Percentiles rank a stretch among this genome's conserved stretches.
These are phyloP conservation scores for Cucurbita moschata DNA, from an alignment of 306 rosid species.

Conservation along the genomic window DNA sequence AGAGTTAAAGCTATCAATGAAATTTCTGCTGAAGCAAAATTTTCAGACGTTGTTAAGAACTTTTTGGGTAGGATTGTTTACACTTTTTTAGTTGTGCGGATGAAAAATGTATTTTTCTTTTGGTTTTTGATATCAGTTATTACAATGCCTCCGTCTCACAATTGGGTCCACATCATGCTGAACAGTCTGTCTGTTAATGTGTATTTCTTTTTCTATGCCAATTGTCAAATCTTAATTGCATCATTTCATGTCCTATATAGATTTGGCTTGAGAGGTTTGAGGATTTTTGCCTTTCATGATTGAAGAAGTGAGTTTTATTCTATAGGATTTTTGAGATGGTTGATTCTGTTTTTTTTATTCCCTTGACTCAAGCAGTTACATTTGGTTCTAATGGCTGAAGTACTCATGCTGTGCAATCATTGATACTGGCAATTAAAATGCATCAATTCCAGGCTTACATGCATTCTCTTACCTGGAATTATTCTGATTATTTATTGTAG, in stretches of 20 bases:
- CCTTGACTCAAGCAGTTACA: neutral
- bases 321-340: neutral
- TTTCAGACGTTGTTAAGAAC: constrained; percentile 55
- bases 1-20: constrained; percentile 48
- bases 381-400: neutral
- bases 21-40: constrained; percentile 43
- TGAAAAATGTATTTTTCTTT: neutral
- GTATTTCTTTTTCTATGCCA: neutral
- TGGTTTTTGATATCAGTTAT: neutral
- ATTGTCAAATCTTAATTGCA: neutral
- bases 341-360: neutral
- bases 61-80: constrained; percentile 47
- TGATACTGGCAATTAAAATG: neutral
- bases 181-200: neutral
- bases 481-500: constrained; percentile 19
- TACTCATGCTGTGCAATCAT: neutral
- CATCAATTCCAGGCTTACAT: neutral
- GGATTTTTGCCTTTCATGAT: neutral
- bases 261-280: neutral
- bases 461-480: neutral
- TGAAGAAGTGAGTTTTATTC: neutral
- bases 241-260: neutral
- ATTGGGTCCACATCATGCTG: neutral
- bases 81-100: neutral
- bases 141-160: neutral